Evolutionary conservation across 345 rosid species (phyloP).

Genomic region (Eutrema japonicum): DNA sequence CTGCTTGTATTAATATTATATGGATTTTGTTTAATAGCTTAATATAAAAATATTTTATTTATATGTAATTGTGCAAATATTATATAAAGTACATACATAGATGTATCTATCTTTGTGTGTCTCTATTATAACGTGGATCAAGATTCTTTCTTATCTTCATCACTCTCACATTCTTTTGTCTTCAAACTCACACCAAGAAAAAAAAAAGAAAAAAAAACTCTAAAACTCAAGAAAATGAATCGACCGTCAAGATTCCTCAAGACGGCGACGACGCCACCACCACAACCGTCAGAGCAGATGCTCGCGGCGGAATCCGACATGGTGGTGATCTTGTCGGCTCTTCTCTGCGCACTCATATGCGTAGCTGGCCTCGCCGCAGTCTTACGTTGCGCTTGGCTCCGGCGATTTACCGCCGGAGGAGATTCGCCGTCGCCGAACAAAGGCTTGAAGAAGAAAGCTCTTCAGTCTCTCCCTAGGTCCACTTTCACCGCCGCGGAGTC

Average conservation of each 20-base stretch:
- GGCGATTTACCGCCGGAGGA: slow-evolving; percentile 27
- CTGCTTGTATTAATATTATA: not conserved
- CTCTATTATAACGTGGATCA: slow-evolving; percentile 40
- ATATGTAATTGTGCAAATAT: not conserved
- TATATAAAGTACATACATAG: not conserved
- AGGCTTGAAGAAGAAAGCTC: slow-evolving; percentile 77
- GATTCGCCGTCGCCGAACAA: slow-evolving; percentile 44
- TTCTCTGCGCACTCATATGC: slow-evolving; percentile 75
- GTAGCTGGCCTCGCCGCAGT: slow-evolving; percentile 70
- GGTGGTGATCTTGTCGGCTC: slow-evolving; percentile 66
- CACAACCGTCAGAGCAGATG: slow-evolving; percentile 45
- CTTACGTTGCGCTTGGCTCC: slow-evolving; percentile 65
- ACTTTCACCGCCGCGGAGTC: slow-evolving; percentile 49
- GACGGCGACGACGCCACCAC: slow-evolving; percentile 46
- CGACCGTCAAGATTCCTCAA: slow-evolving; percentile 46
- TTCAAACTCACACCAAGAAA: slow-evolving; percentile 33
- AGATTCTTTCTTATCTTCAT: slow-evolving; percentile 47
- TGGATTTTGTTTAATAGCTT: not conserved
- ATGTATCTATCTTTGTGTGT: slow-evolving; percentile 32
- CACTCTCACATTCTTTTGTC: slow-evolving; percentile 41
- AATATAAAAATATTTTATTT: not conserved
- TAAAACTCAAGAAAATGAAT: slow-evolving; percentile 39
- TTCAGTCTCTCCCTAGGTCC: slow-evolving; percentile 64
- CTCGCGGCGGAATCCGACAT: slow-evolving; percentile 58
- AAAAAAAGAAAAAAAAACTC: no score